Percentiles rank a stretch among this genome's conserved stretches.
Conservation (phyloP, 768 basidiomycete genomes). For the Lactarius indigo region DNA sequence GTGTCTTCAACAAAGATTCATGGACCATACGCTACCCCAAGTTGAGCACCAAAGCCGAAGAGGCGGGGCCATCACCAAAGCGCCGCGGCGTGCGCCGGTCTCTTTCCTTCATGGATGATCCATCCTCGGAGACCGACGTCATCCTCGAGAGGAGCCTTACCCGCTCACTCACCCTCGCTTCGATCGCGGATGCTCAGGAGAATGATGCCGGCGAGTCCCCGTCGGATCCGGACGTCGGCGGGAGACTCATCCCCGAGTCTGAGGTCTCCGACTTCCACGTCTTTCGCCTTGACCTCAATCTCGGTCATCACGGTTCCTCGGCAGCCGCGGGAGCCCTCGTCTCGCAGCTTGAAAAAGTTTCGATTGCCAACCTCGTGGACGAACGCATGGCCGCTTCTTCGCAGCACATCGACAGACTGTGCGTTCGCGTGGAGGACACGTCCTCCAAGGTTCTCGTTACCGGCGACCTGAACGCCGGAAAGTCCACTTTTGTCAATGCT, state of each 20-base stretch:
- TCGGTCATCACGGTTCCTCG: slow-evolving; percentile 67
- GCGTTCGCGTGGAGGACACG: slow-evolving; percentile 82
- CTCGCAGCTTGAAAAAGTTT: slow-evolving; percentile 86
- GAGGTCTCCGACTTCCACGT: slow-evolving; percentile 71
- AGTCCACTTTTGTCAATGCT: slow-evolving; percentile 97
- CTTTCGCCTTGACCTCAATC: slow-evolving; percentile 88
- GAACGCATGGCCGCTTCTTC: slow-evolving; percentile 74
- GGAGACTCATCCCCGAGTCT: slow-evolving; percentile 39
- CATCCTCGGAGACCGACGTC: slow-evolving; percentile 61
- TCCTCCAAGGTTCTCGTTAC: slow-evolving; percentile 97
- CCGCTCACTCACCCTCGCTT: slow-evolving; percentile 57
- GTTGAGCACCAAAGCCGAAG: slow-evolving; percentile 46
- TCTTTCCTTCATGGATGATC: slow-evolving; percentile 84
- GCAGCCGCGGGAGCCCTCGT: slow-evolving; percentile 71
- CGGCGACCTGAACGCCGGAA: slow-evolving; percentile 97
- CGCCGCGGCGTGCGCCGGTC: slow-evolving; percentile 55
- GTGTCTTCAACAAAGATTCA: slow-evolving; percentile 76
- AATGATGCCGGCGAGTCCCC: slow-evolving; percentile 36
- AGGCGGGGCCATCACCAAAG: slow-evolving; percentile 31
- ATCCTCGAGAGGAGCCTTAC: slow-evolving; percentile 49
- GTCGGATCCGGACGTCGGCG: slow-evolving; percentile 28
- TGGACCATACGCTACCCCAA: slow-evolving; percentile 91
- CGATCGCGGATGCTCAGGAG: slow-evolving; percentile 42
- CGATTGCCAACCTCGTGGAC: slow-evolving; percentile 88
- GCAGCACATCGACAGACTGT: slow-evolving; percentile 80